Conservation (phyloP, 106 monocot genomes). For the Phalaenopsis equestris region DNA sequence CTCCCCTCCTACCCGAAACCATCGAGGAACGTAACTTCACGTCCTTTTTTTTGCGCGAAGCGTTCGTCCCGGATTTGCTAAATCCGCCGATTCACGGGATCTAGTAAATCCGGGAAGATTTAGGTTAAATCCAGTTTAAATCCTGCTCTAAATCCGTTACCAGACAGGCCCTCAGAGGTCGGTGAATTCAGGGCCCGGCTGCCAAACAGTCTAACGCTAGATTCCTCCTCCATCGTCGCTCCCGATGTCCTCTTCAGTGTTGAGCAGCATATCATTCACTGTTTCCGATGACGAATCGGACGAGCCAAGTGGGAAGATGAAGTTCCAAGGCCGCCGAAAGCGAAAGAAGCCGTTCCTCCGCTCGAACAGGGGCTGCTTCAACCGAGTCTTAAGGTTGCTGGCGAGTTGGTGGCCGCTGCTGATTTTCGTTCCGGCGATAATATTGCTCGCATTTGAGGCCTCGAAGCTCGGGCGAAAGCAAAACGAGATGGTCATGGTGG, state of each 20-base stretch:
- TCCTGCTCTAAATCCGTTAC: no score
- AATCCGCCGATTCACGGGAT: no score
- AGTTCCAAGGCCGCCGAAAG: slow-evolving; percentile 37
- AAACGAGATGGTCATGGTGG: background rate
- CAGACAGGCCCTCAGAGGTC: no score
- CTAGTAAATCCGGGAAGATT: no score
- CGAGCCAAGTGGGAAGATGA: slow-evolving; percentile 22
- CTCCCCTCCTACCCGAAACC: no score
- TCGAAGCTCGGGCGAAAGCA: slow-evolving; percentile 22
- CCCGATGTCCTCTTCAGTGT: slow-evolving; percentile 17
- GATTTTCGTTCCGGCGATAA: slow-evolving; percentile 39
- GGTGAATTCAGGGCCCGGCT: no score
- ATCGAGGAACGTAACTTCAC: no score
- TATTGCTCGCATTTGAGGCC: slow-evolving; percentile 40
- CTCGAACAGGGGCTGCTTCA: slow-evolving; percentile 5
- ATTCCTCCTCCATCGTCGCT: background rate
- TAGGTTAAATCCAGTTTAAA: no score
- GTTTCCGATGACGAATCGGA: slow-evolving; percentile 70
- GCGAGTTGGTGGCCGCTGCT: slow-evolving; percentile 62
- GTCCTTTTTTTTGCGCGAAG: no score
- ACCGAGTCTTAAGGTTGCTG: slow-evolving; percentile 18
- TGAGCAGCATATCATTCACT: slow-evolving; percentile 54
- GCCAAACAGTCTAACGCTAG: background rate
- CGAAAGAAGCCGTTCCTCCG: slow-evolving; percentile 22
- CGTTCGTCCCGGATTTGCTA: no score